A percentile compares a stretch with the other conserved stretches of the same genome.
These are phyloP conservation scores for Apophysomyces sp. DNA, from an alignment of 371 early-diverging fungal genomes.

Conservation along the genomic window DNA sequence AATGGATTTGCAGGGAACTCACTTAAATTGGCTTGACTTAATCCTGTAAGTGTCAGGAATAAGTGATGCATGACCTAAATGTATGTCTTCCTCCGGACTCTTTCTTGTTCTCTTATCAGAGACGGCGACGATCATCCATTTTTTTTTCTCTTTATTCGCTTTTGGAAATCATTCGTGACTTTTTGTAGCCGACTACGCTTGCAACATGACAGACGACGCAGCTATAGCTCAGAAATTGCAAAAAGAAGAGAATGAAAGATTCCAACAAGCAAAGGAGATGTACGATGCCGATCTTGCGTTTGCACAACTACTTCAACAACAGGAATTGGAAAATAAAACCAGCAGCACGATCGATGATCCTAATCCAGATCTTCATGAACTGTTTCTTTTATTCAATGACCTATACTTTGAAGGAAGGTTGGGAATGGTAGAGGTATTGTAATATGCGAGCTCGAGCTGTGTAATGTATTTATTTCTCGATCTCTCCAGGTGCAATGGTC, in stretches of 20 bases:
- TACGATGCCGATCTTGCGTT: slow-evolving; percentile 12
- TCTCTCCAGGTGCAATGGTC: slow-evolving; percentile 47
- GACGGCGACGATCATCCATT: too few relatives aligned
- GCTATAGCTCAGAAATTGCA: slow-evolving; percentile 38
- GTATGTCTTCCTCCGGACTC: too few relatives aligned
- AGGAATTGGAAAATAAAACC: slow-evolving; percentile 5
- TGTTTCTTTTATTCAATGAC: slow-evolving; percentile 57
- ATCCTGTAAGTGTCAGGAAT: too few relatives aligned
- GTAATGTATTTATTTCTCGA: not conserved
- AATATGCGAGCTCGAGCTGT: not conserved
- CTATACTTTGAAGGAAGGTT: slow-evolving; percentile 55
- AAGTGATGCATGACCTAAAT: too few relatives aligned
- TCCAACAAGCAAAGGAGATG: not conserved
- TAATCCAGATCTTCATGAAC: slow-evolving; percentile 49
- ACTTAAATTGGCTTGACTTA: too few relatives aligned
- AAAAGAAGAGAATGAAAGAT: slow-evolving; percentile 24
- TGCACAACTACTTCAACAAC: slow-evolving; percentile 15
- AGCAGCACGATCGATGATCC: slow-evolving; percentile 14
- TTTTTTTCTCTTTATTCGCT: too few relatives aligned
- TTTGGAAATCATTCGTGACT: too few relatives aligned
- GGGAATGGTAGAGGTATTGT: slow-evolving; percentile 50
- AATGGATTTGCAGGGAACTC: too few relatives aligned
- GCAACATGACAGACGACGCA: slow-evolving; percentile 22
- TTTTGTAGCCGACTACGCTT: too few relatives aligned
- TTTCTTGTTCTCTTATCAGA: too few relatives aligned